Base-by-base conservation (phyloP, 164 flowering plant species). In the Aristolochia fimbriata region DNA sequence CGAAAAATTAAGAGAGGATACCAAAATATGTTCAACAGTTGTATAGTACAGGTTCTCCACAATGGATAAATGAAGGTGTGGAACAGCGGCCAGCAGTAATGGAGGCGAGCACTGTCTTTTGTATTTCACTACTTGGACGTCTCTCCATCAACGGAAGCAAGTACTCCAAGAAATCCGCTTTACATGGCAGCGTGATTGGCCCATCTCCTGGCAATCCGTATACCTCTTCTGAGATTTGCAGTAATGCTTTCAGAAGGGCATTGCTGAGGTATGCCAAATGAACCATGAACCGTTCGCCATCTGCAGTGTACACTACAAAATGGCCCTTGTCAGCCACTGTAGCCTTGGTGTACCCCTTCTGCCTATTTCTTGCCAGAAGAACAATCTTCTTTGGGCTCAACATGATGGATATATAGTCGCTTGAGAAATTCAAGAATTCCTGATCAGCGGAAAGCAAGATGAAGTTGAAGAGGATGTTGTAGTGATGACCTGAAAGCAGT, bases 141-240 rank as follows among this genome's bases (percentile, higher is more conserved):
- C 62, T 50, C 23, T 46, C 57, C 11, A 71, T 15, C 49, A 67
- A 15, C 1, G 48, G 58, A 22, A 71, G 15, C 16, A 63, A 12
- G 55, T 66, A 71, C 17, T 71, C 65, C 59, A 60, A 59, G 55
- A 71, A 46, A 17, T 59, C 27, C 2, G 68, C 47, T 30, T 67
- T 58, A 30, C 67, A 62, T 21, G 70, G 70, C 57, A 71, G 47
- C 23, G 50, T 60, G 30, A 70, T 70, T 10, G 69, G 70, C 30
- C 63, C 66, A 48, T 65, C 47, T 6, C 54, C 31, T 46, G 74
- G 63, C 14, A 37, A 37, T 6, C 75, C 75, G 27, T 64, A 68
- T 27, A 64, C 75, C 19, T 71, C 68, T 47, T 57, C 71, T n/a
- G 75, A 60, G 63, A 72, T 61, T 37, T 41, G 50, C 27, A 72